Base-by-base conservation (phyloP, 140 eudicot species). In the Stevia rebaudiana region DNA sequence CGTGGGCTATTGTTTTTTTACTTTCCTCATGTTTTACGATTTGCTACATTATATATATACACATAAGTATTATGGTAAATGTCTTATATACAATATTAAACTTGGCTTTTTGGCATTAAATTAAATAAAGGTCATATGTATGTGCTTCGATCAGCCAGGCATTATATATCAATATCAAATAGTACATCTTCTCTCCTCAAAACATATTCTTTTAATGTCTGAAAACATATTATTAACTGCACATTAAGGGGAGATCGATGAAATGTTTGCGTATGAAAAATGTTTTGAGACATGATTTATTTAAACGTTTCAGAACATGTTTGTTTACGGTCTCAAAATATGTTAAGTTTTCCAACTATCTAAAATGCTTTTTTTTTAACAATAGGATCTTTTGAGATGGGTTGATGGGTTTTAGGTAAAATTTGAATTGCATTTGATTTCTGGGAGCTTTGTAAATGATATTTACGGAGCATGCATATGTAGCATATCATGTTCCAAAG, bases 101-200 rank as follows among this genome's bases (percentile, higher is more conserved):
- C 15, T 18, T 64, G 57, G 36, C 65, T 64, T 46, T 44, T 63
- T 63, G 55, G 56, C 55, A 63, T 63, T 46, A 23, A 19, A 60
- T 11, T 39, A 37, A 13, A 37, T 5, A 31, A 7, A 4, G 66
- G 7, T 35, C 60, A 35, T 52, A 19, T 48, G 19, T 35, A 35
- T 35, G 61, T 49, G 35, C 60, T 49, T 48, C 21, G 24, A 25
- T 28, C n/a, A n/a, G n/a, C 33, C 33, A 28, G 33, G n/a, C 44
- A 28, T 46, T 47, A 43, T 11, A 43, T 13, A 47, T n/a, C n/a
- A n/a, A n/a, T 41, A 47, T 17, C 8, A 47, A 47, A 47, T 47
- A n/a, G n/a, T n/a, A n/a, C n/a, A n/a, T 24, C 54, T 47, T 5
- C 54, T 47, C 17, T 15, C 28, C 25, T 19, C 4, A 3, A 8